Conservation (phyloP, 306 rosid genomes). For the Astragalus membranaceus region DNA sequence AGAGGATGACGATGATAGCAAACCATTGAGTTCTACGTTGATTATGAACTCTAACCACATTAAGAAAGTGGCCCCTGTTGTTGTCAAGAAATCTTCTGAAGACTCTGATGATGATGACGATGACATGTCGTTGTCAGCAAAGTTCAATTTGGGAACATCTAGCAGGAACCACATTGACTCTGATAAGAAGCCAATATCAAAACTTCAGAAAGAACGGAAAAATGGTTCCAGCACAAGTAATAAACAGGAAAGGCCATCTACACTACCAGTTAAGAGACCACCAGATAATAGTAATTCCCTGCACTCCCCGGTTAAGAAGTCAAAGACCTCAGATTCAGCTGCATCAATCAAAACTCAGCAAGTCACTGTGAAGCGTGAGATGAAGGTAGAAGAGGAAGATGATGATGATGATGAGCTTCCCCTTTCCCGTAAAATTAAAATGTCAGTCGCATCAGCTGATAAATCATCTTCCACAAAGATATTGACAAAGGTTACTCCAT, state of each 20-base stretch:
- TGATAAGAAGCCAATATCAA: slow-evolving; percentile 28
- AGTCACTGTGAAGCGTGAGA: slow-evolving; percentile 10
- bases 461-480: slow-evolving; percentile 24
- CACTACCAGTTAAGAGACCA: slow-evolving; percentile 34
- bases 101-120: slow-evolving; percentile 43
- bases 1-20: slow-evolving; percentile 40
- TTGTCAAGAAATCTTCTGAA: slow-evolving; percentile 23
- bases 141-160: slow-evolving; percentile 26
- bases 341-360: slow-evolving; percentile 24
- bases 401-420: slow-evolving; percentile 40
- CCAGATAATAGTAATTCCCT: slow-evolving; percentile 20
- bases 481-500: slow-evolving; percentile 7
- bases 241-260: slow-evolving; percentile 21
- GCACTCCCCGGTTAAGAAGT: slow-evolving; percentile 26
- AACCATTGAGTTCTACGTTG: slow-evolving; percentile 32
- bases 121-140: slow-evolving; percentile 34
- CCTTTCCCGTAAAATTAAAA: slow-evolving; percentile 29
- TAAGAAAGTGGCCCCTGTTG: slow-evolving; percentile 15
- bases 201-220: slow-evolving; percentile 21
- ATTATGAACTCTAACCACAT: slow-evolving; percentile 15
- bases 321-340: slow-evolving; percentile 26
- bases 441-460: not conserved
- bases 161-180: slow-evolving; percentile 8
- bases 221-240: slow-evolving; percentile 25
- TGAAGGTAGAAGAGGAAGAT: slow-evolving; percentile 29